Conservation (phyloP, 2,329 filamentous ascomycete genomes). For the Dryadomyces quercus-mongolicae region DNA sequence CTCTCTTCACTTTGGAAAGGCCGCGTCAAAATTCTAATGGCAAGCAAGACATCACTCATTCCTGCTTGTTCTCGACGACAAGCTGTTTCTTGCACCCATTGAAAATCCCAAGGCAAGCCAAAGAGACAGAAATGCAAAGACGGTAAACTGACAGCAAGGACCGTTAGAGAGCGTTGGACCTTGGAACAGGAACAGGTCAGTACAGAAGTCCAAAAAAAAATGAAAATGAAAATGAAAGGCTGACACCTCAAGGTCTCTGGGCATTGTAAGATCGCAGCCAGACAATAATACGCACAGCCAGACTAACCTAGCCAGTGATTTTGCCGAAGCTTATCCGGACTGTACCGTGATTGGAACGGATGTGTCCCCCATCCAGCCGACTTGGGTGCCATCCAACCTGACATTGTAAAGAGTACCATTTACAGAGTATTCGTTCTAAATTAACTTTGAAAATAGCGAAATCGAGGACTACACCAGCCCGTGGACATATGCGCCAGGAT, state of each 20-base stretch:
- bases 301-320: neutral
- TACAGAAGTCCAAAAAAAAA: neutral
- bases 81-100: neutral
- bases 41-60: neutral
- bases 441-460: conserved; percentile 7
- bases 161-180: conserved; percentile 1
- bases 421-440: neutral
- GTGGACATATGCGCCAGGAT: conserved; percentile 13
- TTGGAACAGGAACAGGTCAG: conserved; percentile 9
- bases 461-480: conserved; percentile 17
- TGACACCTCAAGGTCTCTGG: conserved; percentile 1
- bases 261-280: conserved; percentile 5
- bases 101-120: neutral
- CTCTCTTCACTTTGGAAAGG: too few species aligned
- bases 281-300: neutral
- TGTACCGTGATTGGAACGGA: conserved; percentile 26
- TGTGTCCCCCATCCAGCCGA: conserved; percentile 25
- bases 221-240: neutral
- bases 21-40: too few species aligned
- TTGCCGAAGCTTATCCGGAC: conserved; percentile 6
- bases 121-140: neutral
- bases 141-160: neutral
- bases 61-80: neutral
- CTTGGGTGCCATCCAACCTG: conserved; percentile 8
- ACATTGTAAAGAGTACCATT: neutral